Evolutionary conservation across 1,139 yeast species (phyloP), one percentile per base, ranked within the genome.

Genomic region (Zhuliangozyma parablackwelliae): DNA sequence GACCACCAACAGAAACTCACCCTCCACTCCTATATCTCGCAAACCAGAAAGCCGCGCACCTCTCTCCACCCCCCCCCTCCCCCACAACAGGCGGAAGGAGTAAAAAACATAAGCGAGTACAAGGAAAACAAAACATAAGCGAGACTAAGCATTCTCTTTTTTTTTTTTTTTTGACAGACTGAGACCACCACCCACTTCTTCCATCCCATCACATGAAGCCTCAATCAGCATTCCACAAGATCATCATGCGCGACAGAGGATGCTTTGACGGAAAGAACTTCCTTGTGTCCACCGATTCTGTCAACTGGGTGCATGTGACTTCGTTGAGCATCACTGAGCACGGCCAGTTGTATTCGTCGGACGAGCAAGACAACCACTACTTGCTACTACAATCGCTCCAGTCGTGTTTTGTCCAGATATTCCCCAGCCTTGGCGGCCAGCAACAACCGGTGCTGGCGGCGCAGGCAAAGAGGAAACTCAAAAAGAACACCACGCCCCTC

Each of bases 351-450:
- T 61, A 53, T 40, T 63, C 67, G 21, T 49, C 59, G 7, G 72
- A 64, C 45, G 69, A 63, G 23, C 50, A 48, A 29, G 65, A 60
- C 30, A 54, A 57, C 40, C 62, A 59, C 39, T 60, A 61, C 42
- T 51, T 69, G 10, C 48, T 45, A 21, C 31, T 69, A 26, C 64
- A 56, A 35, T 59, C 59, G 27, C 54, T 70, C 32, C 76, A 69
- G 50, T 61, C 72, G 21, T 69, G 75, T 48, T 60, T 53, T 34
- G 62, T 69, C 10, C 75, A 67, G 41, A 53, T 70, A 24, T 58
- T 53, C 31, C 65, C 74, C 8, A 54, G 23, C 21, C 31, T 9
- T 26, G 11, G 29, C 20, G 27, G 24, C 21, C 30, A 21, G 21
- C 27, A 28, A 23, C 38, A 9, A 28, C 39, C 39, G 28, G 30